A percentile compares a stretch with the other conserved stretches of the same genome.
Evolutionary conservation across 139 green algal genomes (phyloP).

Genomic region (Coelastrella sp.): DNA sequence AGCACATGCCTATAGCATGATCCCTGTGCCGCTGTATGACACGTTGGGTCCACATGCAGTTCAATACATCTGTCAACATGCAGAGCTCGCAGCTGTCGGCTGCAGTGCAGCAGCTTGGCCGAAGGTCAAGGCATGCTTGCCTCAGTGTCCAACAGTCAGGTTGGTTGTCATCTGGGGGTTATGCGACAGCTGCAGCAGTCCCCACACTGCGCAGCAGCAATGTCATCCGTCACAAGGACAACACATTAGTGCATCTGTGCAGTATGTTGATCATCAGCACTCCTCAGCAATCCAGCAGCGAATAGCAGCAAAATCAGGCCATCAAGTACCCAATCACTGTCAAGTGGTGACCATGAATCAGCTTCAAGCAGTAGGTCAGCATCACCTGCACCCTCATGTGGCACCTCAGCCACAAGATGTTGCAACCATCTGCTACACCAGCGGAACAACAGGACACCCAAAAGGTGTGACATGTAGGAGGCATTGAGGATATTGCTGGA

Average conservation of each 20-base stretch:
- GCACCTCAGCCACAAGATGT: slow-evolving; percentile 82
- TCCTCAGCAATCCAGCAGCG: not conserved
- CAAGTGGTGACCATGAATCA: not conserved
- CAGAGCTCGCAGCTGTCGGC: slow-evolving; percentile 86
- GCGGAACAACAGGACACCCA: slow-evolving; percentile 87
- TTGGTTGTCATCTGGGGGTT: slow-evolving; percentile 80
- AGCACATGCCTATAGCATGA: slow-evolving; percentile 87
- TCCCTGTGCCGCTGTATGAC: slow-evolving; percentile 96
- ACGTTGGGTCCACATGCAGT: slow-evolving; percentile 94
- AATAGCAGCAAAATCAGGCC: not conserved
- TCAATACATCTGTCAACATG: slow-evolving; percentile 95
- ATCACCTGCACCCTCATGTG: slow-evolving; percentile 80
- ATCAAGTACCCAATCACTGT: not conserved
- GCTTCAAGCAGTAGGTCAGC: slow-evolving; percentile 61
- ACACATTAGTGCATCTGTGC: too few relatives aligned
- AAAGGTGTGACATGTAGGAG: too few relatives aligned
- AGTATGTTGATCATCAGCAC: not conserved
- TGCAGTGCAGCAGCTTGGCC: slow-evolving; percentile 74
- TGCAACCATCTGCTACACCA: slow-evolving; percentile 96
- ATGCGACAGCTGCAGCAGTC: not conserved
- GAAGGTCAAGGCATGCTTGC: slow-evolving; percentile 77
- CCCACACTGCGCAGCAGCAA: not conserved
- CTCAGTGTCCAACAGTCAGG: slow-evolving; percentile 77
- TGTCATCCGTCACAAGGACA: too few relatives aligned
- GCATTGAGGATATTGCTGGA: too few relatives aligned